Evolutionary conservation across 2,329 filamentous ascomycete species (phyloP).

Genomic region (Clarireedia paspali): DNA sequence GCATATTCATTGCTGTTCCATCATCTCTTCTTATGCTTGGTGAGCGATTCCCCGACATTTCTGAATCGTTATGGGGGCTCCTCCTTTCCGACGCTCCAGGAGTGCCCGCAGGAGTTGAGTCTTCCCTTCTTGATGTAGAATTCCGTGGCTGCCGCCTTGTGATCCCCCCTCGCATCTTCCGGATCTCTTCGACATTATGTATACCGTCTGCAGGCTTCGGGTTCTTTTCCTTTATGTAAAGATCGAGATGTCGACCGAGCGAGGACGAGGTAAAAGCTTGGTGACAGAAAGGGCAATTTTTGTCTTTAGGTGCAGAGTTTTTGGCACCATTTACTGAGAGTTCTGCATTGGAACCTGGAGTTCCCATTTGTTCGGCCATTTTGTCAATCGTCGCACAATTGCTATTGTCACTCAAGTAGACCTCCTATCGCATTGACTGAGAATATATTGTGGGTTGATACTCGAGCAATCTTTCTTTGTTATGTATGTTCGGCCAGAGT

Average conservation of each 20-base stretch:
- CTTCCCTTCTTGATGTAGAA: conserved; percentile 44
- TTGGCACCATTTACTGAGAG: conserved; percentile 26
- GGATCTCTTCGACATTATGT: conserved; percentile 85
- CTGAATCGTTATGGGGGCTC: conserved; percentile 28
- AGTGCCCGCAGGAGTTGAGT: conserved; percentile 50
- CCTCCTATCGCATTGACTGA: conserved; percentile 21
- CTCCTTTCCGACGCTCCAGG: conserved; percentile 34
- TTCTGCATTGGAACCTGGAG: conserved; percentile 29
- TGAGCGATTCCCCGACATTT: conserved; percentile 27
- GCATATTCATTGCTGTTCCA: conserved; percentile 30
- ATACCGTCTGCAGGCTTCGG: conserved; percentile 79
- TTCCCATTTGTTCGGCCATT: conserved; percentile 30
- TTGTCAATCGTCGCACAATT: background rate
- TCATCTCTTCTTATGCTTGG: conserved; percentile 31
- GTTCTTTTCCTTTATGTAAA: conserved; percentile 91
- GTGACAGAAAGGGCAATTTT: conserved; percentile 78
- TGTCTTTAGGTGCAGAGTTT: conserved; percentile 57
- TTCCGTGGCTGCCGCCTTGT: conserved; percentile 76
- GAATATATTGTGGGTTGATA: background rate
- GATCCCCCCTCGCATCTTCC: conserved; percentile 73
- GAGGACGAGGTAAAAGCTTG: conserved; percentile 92
- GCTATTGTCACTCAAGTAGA: background rate
- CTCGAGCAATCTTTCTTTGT: background rate
- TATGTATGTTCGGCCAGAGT: background rate
- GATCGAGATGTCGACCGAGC: conserved; percentile 84